Percentiles rank a stretch among this genome's conserved stretches.
Conservation (phyloP, 345 rosid species). For the Brassica rapa region DNA sequence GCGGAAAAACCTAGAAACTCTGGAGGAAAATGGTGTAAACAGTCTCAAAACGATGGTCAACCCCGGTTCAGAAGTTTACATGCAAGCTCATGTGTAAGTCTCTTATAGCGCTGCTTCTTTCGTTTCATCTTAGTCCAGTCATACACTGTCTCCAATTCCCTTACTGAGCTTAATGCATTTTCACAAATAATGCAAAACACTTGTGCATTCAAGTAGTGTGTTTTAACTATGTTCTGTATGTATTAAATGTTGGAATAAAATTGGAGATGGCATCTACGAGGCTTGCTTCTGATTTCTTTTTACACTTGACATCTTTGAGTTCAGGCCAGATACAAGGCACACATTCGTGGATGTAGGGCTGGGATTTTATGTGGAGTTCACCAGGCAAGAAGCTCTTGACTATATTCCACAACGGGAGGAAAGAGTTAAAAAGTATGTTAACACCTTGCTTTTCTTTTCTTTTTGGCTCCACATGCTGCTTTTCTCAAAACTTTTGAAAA, state of each 20-base stretch:
- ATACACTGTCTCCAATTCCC: neutral
- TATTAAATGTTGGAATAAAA: neutral
- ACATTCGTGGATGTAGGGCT: constrained; percentile 76
- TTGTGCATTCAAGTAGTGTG: neutral
- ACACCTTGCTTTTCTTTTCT: neutral
- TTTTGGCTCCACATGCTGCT: constrained; percentile 1
- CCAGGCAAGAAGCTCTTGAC: constrained; percentile 78
- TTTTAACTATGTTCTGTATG: constrained; percentile 5
- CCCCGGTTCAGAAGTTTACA: constrained; percentile 87
- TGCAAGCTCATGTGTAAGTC: constrained; percentile 93
- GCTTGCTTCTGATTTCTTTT: constrained; percentile 10
- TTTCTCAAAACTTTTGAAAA: neutral
- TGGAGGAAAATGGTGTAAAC: constrained; percentile 74
- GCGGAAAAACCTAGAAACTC: constrained; percentile 65
- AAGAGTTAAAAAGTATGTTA: constrained; percentile 55
- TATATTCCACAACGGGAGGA: constrained; percentile 64
- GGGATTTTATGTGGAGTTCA: constrained; percentile 83
- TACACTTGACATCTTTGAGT: constrained; percentile 22
- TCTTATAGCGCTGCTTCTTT: constrained; percentile 20
- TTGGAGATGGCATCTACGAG: neutral
- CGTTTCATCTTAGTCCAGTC: neutral
- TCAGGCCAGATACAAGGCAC: constrained; percentile 67
- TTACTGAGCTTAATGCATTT: constrained; percentile 1
- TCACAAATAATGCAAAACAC: neutral
- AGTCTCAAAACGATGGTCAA: constrained; percentile 83